Conservation (phyloP, 2,329 filamentous ascomycete genomes). For the Endocalyx cinctus region DNA sequence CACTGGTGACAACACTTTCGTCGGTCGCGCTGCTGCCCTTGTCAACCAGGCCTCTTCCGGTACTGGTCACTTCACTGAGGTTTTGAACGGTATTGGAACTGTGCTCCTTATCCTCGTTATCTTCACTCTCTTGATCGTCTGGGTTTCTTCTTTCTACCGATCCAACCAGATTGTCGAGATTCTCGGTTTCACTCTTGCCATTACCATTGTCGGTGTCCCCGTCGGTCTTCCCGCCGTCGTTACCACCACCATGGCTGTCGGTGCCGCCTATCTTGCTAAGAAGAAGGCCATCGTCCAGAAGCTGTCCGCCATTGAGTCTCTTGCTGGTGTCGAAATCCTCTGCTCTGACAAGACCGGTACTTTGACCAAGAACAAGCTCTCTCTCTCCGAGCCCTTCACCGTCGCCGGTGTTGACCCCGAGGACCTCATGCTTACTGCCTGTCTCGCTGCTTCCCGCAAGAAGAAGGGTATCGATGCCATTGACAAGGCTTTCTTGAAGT, state of each 20-base stretch:
- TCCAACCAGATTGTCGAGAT: constrained; percentile 76
- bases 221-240: constrained; percentile 92
- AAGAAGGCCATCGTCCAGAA: constrained; percentile 93
- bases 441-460: constrained; percentile 84
- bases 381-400: constrained; percentile 78
- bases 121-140: constrained; percentile 75
- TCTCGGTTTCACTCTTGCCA: constrained; percentile 78
- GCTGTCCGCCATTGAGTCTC: constrained; percentile 84
- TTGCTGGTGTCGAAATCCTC: constrained; percentile 88
- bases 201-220: constrained; percentile 87
- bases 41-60: constrained; percentile 72
- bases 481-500: constrained; percentile 90
- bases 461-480: constrained; percentile 95
- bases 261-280: constrained; percentile 85
- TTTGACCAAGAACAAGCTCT: constrained; percentile 90
- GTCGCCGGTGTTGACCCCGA: constrained; percentile 78
- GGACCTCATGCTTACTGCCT: constrained; percentile 89
- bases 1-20: constrained; percentile 86
- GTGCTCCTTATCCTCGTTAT: constrained; percentile 77
- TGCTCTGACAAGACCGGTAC: constrained; percentile 95
- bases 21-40: constrained; percentile 81
- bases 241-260: constrained; percentile 92
- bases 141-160: constrained; percentile 84
- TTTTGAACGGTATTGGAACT: constrained; percentile 81
- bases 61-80: constrained; percentile 84